Conservation (phyloP, 331 rosid genomes). For the Malus hybrid region DNA sequence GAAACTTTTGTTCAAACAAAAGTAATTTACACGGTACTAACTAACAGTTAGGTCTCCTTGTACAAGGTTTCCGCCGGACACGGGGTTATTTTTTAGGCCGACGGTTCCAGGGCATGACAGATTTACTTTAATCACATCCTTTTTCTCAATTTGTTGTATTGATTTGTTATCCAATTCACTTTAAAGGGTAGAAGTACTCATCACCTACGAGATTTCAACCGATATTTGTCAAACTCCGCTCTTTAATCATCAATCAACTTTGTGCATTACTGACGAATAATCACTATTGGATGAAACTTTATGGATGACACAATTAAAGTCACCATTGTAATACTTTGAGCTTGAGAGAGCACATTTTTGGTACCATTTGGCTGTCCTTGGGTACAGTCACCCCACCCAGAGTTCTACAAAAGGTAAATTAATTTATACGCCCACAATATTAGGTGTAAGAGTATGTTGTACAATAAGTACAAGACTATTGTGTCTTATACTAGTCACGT, state of each 20-base stretch:
- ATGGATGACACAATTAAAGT: not conserved
- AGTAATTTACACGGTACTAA: too few species aligned
- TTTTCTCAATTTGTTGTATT: not conserved
- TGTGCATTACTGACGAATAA: not conserved
- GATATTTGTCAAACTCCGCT: not conserved
- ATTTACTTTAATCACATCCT: not conserved
- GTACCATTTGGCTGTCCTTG: not conserved
- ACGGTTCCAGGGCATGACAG: too few species aligned
- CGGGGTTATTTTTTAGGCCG: too few species aligned
- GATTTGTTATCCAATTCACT: too few species aligned
- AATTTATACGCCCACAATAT: not conserved
- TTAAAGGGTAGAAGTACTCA: too few species aligned
- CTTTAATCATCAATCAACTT: not conserved
- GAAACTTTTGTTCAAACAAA: too few species aligned
- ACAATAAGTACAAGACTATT: too few species aligned
- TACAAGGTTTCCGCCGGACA: too few species aligned
- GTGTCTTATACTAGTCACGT: too few species aligned
- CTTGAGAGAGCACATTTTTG: not conserved
- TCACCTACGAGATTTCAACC: too few species aligned
- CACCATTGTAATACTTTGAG: not conserved
- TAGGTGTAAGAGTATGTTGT: not conserved
- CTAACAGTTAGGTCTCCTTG: too few species aligned
- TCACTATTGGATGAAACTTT: not conserved
- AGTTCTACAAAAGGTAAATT: not conserved
- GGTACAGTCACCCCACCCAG: not conserved